Percentiles rank a stretch among this genome's conserved stretches.
Evolutionary conservation across 2,329 filamentous ascomycete species (phyloP).

Genomic region (Helotiales sp.): DNA sequence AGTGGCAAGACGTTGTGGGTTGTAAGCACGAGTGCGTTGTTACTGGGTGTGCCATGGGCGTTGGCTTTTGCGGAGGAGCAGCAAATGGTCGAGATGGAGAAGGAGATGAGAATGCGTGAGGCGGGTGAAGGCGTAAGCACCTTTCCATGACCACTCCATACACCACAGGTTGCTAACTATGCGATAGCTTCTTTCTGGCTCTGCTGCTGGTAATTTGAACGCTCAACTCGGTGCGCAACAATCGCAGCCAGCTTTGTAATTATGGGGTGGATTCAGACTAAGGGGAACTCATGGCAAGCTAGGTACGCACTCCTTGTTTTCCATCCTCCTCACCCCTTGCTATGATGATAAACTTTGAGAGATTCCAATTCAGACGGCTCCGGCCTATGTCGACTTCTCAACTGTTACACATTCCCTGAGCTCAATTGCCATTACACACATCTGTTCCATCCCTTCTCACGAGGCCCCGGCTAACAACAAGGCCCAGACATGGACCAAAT

Average conservation of each 20-base stretch:
- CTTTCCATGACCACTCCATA: not conserved
- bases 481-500: conserved; percentile 15
- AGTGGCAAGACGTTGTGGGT: conserved; percentile 90
- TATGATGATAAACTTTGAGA: conserved; percentile 10
- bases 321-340: not conserved
- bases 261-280: conserved; percentile 20
- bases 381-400: conserved; percentile 18
- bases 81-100: conserved; percentile 96
- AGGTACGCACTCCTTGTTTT: not conserved
- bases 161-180: conserved; percentile 21
- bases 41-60: conserved; percentile 92
- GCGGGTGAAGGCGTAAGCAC: conserved; percentile 73
- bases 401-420: conserved; percentile 18
- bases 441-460: not conserved
- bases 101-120: conserved; percentile 95
- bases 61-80: conserved; percentile 95
- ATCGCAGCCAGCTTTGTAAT: conserved; percentile 42
- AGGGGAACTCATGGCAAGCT: not conserved
- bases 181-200: conserved; percentile 34
- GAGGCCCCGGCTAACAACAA: not conserved
- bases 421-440: not conserved
- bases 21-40: conserved; percentile 83
- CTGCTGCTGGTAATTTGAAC: conserved; percentile 35
- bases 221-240: conserved; percentile 39
- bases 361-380: conserved; percentile 10